Percentiles rank a stretch among this genome's conserved stretches.
phyloP scores from a whole-genome alignment of 768 basidiomycete species.

The Trametes cinnabarina region DNA sequence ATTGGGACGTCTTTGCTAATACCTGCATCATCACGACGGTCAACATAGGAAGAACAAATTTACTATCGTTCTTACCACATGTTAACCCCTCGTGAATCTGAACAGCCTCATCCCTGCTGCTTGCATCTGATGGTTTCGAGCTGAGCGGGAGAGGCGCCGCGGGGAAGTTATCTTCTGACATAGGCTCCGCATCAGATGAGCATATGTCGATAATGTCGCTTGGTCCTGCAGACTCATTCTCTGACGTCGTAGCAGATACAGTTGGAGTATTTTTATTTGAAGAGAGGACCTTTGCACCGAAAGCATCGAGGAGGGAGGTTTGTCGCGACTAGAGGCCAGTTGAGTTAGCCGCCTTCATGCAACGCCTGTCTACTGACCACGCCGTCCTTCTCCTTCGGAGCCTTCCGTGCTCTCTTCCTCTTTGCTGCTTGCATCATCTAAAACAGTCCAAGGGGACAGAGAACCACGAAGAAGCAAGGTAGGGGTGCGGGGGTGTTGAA shows the following conservation, averaged over 20 bases:
- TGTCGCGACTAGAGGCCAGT: slow-evolving; percentile 11
- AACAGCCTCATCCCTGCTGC: neutral
- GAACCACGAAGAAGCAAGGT: too few relatives aligned
- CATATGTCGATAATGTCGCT: slow-evolving; percentile 10
- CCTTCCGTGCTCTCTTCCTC: neutral
- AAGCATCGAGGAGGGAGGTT: slow-evolving; percentile 14
- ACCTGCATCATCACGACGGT: neutral
- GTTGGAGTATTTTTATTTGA: neutral
- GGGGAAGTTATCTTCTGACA: neutral
- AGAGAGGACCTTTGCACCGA: neutral
- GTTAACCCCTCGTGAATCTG: neutral
- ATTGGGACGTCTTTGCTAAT: slow-evolving; percentile 42
- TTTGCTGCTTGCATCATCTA: neutral
- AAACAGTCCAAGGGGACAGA: too few relatives aligned
- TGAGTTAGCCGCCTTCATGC: neutral
- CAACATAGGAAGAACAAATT: too few relatives aligned
- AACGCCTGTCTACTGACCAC: neutral
- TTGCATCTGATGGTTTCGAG: neutral
- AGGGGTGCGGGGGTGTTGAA: neutral
- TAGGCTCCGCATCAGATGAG: slow-evolving; percentile 12
- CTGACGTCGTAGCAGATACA: slow-evolving; percentile 8
- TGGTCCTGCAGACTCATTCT: slow-evolving; percentile 1
- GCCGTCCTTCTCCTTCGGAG: slow-evolving; percentile 1
- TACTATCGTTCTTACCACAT: neutral
- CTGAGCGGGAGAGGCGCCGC: neutral